Base-by-base conservation (phyloP, 2,329 filamentous ascomycete genomes). In the Didymella sp. region DNA sequence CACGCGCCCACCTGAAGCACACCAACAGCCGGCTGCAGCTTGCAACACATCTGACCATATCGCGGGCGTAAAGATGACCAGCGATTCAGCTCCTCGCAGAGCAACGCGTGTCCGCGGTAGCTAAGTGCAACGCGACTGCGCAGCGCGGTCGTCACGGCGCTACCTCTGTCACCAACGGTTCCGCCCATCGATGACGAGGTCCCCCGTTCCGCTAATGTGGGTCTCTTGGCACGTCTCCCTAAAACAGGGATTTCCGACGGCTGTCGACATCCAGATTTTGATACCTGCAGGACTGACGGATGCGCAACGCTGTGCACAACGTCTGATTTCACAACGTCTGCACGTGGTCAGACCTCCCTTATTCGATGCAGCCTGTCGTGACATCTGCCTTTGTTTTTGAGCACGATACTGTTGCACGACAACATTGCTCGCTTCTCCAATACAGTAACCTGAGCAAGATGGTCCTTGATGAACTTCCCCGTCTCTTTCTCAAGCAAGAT, bases 1-100 rank as follows among this genome's bases (percentile, higher is more conserved):
- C 57, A 59, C 58, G 59, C 57, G 58, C 59, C 49, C 53, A 27
- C 43, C 37, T 57, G 56, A 61, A 54, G 59, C 57, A 60, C 62
- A 61, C 66, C 62, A 61, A 53, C 51, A 45, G 42, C 49, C 61
- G 60, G 62, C 58, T 59, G 62, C 63, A 66, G 60, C 51, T 13
- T 38, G 27, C 43, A 54, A 46, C 46, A 51, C 57, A 51, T 59
- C 53, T 44, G 56, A 45, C 33, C 60, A 50, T 53, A 49, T 45
- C 33, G 51, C 48, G 43, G 48, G 25, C n/a, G 43, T 48, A 44
- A 49, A 28, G 33, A 37, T 19, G 19, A 17, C 42, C 37, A 47
- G 28, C 49, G 21, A 37, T 49, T 27, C 50, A 37, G 22, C 48
- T 30, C 40, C 55, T 33, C 45, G 24, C 35, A 55, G 50, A 49